A percentile compares a stretch with the other conserved stretches of the same genome.
Conservation (phyloP, 306 rosid species). For the Canavalia ensiformis region DNA sequence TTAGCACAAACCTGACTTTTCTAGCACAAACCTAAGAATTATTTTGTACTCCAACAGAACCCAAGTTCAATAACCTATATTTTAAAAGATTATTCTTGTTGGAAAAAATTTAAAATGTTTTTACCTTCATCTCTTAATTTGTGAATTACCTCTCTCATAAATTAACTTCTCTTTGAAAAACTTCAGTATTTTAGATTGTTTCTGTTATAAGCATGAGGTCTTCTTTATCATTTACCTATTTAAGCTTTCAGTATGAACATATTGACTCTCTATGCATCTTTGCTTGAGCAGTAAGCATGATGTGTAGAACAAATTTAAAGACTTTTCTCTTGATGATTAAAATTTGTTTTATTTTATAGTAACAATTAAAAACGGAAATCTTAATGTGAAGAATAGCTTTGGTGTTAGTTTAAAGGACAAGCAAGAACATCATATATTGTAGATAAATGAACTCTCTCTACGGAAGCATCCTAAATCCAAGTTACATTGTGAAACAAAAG, state of each 20-base stretch:
- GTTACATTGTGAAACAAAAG: neutral
- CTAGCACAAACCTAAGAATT: no score
- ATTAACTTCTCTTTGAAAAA: no score
- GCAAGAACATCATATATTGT: neutral
- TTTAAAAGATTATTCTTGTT: no score
- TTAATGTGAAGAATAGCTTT: neutral
- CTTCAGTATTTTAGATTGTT: no score
- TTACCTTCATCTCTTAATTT: no score
- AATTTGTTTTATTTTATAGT: neutral
- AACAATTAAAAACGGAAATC: neutral
- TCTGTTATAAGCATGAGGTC: no score
- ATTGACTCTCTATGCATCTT: constrained; percentile 18
- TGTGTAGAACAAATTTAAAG: neutral
- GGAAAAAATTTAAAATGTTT: no score
- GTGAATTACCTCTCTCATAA: no score
- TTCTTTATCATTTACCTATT: no score
- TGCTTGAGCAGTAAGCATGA: constrained; percentile 8
- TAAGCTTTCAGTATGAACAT: neutral
- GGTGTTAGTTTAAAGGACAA: neutral
- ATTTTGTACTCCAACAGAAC: no score
- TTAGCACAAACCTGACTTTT: constrained; percentile 2
- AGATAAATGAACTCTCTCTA: neutral
- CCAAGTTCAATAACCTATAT: no score
- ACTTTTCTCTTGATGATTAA: neutral
- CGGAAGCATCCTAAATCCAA: neutral